Evolutionary conservation across 2,329 filamentous ascomycete species (phyloP).

Genomic region (Phyllosticta ampelicida): DNA sequence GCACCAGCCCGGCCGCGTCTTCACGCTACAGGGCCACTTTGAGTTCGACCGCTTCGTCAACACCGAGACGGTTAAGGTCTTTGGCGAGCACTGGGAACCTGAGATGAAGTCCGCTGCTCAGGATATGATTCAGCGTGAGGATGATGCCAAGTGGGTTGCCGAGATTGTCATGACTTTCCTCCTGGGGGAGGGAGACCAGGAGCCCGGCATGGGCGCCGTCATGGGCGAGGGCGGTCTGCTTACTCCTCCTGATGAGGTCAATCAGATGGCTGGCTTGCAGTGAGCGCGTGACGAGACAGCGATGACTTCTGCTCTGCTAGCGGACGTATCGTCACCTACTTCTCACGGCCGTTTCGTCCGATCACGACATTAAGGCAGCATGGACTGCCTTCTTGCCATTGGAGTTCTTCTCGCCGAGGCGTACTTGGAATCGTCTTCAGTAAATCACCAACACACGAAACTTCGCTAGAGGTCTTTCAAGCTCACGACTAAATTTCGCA

Average conservation of each 20-base stretch:
- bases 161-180: conserved; percentile 25
- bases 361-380: background rate
- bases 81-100: conserved; percentile 29
- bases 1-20: conserved; percentile 32
- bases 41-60: conserved; percentile 39
- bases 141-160: conserved; percentile 22
- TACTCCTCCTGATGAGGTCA: conserved; percentile 20
- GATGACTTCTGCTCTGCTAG: no score
- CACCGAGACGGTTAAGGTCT: conserved; percentile 33
- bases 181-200: conserved; percentile 36
- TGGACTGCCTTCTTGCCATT: background rate
- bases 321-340: background rate
- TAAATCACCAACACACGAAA: background rate
- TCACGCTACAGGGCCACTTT: conserved; percentile 36
- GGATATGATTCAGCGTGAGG: conserved; percentile 16
- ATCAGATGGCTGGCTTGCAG: background rate
- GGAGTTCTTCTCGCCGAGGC: background rate
- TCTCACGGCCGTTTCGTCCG: background rate
- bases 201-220: conserved; percentile 37
- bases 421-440: background rate
- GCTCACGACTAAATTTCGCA: background rate
- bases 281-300: no score
- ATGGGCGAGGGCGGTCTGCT: conserved; percentile 30
- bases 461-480: background rate
- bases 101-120: conserved; percentile 19